phyloP scores from a whole-genome alignment of 495 filamentous ascomycete species.

The Darksidea phi region DNA sequence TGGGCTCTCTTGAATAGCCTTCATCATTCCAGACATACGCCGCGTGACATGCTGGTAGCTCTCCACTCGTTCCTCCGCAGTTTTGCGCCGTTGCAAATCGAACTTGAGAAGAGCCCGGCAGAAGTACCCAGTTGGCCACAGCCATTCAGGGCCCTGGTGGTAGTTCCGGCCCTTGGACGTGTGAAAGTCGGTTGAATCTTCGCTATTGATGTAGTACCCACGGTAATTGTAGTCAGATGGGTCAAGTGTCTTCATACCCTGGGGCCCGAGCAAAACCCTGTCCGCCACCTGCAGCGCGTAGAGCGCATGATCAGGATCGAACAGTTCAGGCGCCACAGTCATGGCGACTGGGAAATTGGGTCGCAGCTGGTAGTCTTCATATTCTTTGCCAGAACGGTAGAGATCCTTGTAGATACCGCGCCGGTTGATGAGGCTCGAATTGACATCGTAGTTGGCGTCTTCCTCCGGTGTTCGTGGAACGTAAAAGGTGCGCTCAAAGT shows the following conservation, averaged over 20 bases:
- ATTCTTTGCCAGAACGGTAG: conserved; percentile 86
- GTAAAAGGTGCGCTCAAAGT: conserved; percentile 89
- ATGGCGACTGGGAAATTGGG: conserved; percentile 95
- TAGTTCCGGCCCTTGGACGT: conserved; percentile 95
- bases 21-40: conserved; percentile 75
- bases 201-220: conserved; percentile 89
- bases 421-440: conserved; percentile 73
- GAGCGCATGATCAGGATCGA: conserved; percentile 73
- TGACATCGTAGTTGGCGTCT: conserved; percentile 75
- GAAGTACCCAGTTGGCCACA: conserved; percentile 98
- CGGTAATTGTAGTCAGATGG: conserved; percentile 88
- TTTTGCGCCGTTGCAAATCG: conserved; percentile 71
- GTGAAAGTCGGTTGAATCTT: conserved; percentile 84
- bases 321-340: conserved; percentile 87
- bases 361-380: conserved; percentile 95
- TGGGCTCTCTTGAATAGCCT: conserved; percentile 67
- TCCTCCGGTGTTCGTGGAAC: conserved; percentile 67
- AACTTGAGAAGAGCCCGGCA: conserved; percentile 86
- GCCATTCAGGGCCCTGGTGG: conserved; percentile 97
- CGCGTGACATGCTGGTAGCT: conserved; percentile 91
- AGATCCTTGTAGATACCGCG: conserved; percentile 98
- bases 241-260: conserved; percentile 94
- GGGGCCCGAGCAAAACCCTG: conserved; percentile 73
- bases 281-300: conserved; percentile 77
- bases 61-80: conserved; percentile 68